Conservation (phyloP, 768 basidiomycete species). For the Epithele typhae region DNA sequence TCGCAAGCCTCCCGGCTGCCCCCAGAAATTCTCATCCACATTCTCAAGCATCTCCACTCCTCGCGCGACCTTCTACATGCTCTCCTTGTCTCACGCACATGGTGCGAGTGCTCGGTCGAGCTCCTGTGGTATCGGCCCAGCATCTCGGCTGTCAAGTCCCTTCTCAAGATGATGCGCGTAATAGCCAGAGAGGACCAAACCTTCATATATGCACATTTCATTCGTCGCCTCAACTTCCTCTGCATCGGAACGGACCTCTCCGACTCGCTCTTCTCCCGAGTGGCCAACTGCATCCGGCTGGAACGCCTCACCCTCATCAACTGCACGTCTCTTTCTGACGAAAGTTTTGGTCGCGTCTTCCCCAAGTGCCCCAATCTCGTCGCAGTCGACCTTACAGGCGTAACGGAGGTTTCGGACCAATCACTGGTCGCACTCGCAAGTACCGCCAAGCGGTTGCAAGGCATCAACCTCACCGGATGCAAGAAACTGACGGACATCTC, state of each 20-base stretch:
- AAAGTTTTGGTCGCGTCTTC: conserved; percentile 59
- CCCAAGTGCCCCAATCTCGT: conserved; percentile 72
- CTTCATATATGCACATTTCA: conserved; percentile 84
- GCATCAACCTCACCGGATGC: conserved; percentile 88
- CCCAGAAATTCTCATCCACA: conserved; percentile 89
- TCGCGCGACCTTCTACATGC: conserved; percentile 69
- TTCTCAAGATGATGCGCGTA: conserved; percentile 75
- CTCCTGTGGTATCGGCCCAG: conserved; percentile 91
- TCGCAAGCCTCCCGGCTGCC: conserved; percentile 63
- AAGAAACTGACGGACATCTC: conserved; percentile 74
- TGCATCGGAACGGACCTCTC: conserved; percentile 63
- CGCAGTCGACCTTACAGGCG: conserved; percentile 80
- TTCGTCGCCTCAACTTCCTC: conserved; percentile 88
- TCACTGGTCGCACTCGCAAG: conserved; percentile 69
- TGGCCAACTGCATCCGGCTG: conserved; percentile 71
- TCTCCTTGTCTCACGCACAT: conserved; percentile 80
- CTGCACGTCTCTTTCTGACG: conserved; percentile 64
- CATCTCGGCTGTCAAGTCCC: conserved; percentile 62
- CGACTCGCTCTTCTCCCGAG: conserved; percentile 68
- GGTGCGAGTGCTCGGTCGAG: conserved; percentile 96
- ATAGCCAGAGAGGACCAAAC: conserved; percentile 62
- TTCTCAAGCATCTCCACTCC: conserved; percentile 78
- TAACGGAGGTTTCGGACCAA: conserved; percentile 61
- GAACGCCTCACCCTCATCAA: conserved; percentile 88
- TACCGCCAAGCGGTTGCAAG: conserved; percentile 75